These are phyloP conservation scores for Melaleuca alternifolia DNA, from an alignment of 345 rosid genomes.

Conservation along the genomic window DNA sequence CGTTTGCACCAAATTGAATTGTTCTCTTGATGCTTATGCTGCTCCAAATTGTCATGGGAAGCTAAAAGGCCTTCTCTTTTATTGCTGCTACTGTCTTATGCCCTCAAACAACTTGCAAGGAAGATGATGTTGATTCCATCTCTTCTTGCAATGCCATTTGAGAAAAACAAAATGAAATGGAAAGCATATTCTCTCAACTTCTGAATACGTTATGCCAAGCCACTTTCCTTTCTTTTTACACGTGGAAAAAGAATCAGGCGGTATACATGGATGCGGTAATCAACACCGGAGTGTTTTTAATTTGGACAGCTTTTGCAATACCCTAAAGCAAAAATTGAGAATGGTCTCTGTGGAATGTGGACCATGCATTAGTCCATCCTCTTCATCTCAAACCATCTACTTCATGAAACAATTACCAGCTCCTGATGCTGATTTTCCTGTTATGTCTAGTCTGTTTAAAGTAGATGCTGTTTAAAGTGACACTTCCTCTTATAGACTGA, in stretches of 20 bases:
- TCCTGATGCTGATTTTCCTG: not conserved
- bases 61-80: not conserved
- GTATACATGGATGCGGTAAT: not conserved
- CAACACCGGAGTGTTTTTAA: not conserved
- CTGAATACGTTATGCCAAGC: not conserved
- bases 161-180: not conserved
- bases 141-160: not conserved
- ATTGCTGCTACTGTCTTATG: not conserved
- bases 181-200: not conserved
- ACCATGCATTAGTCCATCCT: not conserved
- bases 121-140: not conserved
- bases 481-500: not conserved
- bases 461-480: not conserved
- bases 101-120: not conserved
- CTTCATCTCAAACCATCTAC: not conserved
- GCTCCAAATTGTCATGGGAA: not conserved
- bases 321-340: not conserved
- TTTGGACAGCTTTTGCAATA: not conserved
- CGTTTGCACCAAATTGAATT: not conserved
- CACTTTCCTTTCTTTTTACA: not conserved
- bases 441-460: not conserved
- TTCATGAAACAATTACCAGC: not conserved
- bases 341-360: not conserved
- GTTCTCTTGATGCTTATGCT: not conserved
- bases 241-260: not conserved